phyloP scores from a whole-genome alignment of 1,284 basidiomycete species.

The Ganoderma leucocontextum region DNA sequence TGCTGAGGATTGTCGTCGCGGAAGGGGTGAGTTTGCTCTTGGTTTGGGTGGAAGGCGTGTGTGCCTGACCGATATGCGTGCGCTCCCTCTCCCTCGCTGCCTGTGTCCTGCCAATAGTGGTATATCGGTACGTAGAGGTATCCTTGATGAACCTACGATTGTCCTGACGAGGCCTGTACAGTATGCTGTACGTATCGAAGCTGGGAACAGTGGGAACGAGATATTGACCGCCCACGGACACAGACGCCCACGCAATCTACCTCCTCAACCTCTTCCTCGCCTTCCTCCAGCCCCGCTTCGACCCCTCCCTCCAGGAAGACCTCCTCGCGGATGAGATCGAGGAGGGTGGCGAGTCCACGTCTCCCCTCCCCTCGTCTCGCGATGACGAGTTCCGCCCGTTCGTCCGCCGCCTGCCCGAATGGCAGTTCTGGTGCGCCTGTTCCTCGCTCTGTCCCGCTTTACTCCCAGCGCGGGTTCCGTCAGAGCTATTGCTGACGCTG shows the following conservation, averaged over 20 bases:
- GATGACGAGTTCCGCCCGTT: slow-evolving; percentile 97
- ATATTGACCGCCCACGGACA: not conserved
- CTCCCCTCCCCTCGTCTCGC: slow-evolving; percentile 64
- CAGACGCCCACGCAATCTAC: slow-evolving; percentile 92
- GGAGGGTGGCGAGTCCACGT: slow-evolving; percentile 74
- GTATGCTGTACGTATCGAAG: slow-evolving; percentile 68
- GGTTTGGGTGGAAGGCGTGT: not conserved
- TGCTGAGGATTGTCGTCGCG: slow-evolving; percentile 86
- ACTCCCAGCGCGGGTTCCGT: not conserved
- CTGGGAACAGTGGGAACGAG: not conserved
- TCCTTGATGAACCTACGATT: not conserved
- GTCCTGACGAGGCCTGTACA: slow-evolving; percentile 37
- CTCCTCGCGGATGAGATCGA: slow-evolving; percentile 95
- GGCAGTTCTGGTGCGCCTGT: slow-evolving; percentile 89
- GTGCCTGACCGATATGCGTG: slow-evolving; percentile 3
- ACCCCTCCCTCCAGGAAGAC: slow-evolving; percentile 94
- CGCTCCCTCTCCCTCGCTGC: not conserved
- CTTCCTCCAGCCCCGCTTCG: slow-evolving; percentile 94
- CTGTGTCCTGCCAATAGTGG: not conserved
- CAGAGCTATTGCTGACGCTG: not conserved
- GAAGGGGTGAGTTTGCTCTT: slow-evolving; percentile 79
- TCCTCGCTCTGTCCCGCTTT: slow-evolving; percentile 20
- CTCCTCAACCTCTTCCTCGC: slow-evolving; percentile 90
- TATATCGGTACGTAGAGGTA: too few relatives aligned
- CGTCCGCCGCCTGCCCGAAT: slow-evolving; percentile 94